Evolutionary conservation across 164 flowering plant genomes (phyloP).

Genomic region (Liquidambar formosana): DNA sequence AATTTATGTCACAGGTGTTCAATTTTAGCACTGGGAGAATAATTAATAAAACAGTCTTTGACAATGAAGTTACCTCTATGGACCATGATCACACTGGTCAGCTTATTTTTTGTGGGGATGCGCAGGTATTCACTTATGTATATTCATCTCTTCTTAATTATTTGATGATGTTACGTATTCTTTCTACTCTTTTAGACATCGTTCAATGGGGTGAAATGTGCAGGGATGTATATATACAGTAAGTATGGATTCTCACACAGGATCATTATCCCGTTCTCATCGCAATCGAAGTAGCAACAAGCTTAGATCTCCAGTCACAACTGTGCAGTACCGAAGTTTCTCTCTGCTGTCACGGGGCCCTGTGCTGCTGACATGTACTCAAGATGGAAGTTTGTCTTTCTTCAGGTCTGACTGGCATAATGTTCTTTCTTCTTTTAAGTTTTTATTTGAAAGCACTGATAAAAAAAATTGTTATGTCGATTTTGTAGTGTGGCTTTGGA

Average conservation of each 20-base stretch:
- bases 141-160: background rate
- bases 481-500: slow-evolving; percentile 78
- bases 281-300: slow-evolving; percentile 58
- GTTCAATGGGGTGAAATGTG: slow-evolving; percentile 15
- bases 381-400: slow-evolving; percentile 84
- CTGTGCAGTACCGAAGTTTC: slow-evolving; percentile 91
- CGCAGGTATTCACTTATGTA: slow-evolving; percentile 44
- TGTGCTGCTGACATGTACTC: slow-evolving; percentile 79
- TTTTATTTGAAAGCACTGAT: slow-evolving; percentile 2
- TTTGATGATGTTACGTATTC: slow-evolving; percentile 10
- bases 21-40: slow-evolving; percentile 94
- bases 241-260: slow-evolving; percentile 70
- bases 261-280: slow-evolving; percentile 71
- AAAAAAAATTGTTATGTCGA: slow-evolving; percentile 6
- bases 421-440: background rate
- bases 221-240: slow-evolving; percentile 81
- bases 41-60: slow-evolving; percentile 56
- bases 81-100: slow-evolving; percentile 98
- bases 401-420: slow-evolving; percentile 56
- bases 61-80: slow-evolving; percentile 71
- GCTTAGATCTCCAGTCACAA: slow-evolving; percentile 71
- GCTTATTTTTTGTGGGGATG: slow-evolving; percentile 89
- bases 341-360: slow-evolving; percentile 90
- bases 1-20: slow-evolving; percentile 56
- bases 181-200: background rate